These are phyloP conservation scores for Henckelia pumila DNA, from an alignment of 257 asterid genomes.

Conservation along the genomic window DNA sequence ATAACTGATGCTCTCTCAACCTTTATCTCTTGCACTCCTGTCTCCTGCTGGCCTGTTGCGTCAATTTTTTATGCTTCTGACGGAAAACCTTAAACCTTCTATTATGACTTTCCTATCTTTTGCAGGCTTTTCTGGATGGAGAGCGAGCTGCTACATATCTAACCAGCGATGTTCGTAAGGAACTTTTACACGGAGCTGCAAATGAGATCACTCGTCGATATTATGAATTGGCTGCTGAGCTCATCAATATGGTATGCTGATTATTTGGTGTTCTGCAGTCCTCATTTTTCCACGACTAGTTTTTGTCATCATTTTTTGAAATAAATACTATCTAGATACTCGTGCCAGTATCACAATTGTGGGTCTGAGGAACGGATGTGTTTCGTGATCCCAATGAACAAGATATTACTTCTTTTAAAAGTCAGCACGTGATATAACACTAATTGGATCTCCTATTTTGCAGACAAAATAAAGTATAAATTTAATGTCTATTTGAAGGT, in stretches of 20 bases:
- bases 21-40: background rate
- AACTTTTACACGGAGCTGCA: conserved; percentile 71
- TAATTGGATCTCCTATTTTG: too few species aligned
- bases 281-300: background rate
- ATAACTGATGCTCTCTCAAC: background rate
- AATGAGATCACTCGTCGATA: conserved; percentile 72
- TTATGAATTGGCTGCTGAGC: conserved; percentile 76
- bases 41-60: background rate
- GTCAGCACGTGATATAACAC: background rate
- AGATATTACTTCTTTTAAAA: conserved; percentile 17
- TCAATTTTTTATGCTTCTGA: conserved; percentile 4
- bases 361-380: conserved; percentile 9
- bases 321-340: conserved; percentile 8
- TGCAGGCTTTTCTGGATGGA: conserved; percentile 81
- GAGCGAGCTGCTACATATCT: conserved; percentile 64
- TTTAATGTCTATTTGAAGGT: background rate
- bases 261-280: conserved; percentile 2
- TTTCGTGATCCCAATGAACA: conserved; percentile 7
- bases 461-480: too few species aligned
- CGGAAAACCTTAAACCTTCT: background rate
- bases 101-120: conserved; percentile 15
- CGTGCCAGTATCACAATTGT: conserved; percentile 14
- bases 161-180: conserved; percentile 53
- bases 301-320: conserved; percentile 13
- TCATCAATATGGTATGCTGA: conserved; percentile 71